Evolutionary conservation across 306 rosid genomes (phyloP).

Genomic region (Mucuna pruriens): DNA sequence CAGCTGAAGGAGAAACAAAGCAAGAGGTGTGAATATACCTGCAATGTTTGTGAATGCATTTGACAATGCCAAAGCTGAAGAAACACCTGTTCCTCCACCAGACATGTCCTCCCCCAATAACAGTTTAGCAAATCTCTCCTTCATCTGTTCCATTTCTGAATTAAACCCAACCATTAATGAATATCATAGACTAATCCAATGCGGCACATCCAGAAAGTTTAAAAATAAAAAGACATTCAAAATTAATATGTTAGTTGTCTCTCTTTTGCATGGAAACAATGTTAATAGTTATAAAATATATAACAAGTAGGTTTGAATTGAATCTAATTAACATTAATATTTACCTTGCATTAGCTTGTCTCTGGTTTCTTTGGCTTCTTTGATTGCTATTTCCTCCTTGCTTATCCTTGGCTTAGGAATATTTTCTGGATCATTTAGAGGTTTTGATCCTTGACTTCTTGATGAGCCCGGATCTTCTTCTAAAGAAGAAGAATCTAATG

Average conservation of each 20-base stretch:
- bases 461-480: slow-evolving; percentile 50
- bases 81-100: slow-evolving; percentile 98
- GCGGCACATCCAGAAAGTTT: not conserved
- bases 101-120: slow-evolving; percentile 99
- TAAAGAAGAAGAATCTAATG: slow-evolving; percentile 31
- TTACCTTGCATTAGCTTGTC: slow-evolving; percentile 60
- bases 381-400: slow-evolving; percentile 58
- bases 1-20: too few species aligned
- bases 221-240: not conserved
- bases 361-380: slow-evolving; percentile 61
- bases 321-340: not conserved
- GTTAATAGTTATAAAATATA: not conserved
- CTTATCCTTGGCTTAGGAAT: slow-evolving; percentile 36
- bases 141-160: slow-evolving; percentile 92
- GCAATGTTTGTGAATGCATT: slow-evolving; percentile 97
- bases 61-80: slow-evolving; percentile 96
- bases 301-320: not conserved
- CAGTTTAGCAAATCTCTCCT: slow-evolving; percentile 90
- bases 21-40: slow-evolving; percentile 58
- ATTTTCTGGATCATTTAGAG: slow-evolving; percentile 38
- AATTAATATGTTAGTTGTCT: not conserved
- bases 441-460: slow-evolving; percentile 47
- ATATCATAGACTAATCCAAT: slow-evolving; percentile 2
- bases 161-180: slow-evolving; percentile 42
- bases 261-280: not conserved